phyloP scores from a whole-genome alignment of 202 grass and related monocot genomes.

The Carex sylvatica region DNA sequence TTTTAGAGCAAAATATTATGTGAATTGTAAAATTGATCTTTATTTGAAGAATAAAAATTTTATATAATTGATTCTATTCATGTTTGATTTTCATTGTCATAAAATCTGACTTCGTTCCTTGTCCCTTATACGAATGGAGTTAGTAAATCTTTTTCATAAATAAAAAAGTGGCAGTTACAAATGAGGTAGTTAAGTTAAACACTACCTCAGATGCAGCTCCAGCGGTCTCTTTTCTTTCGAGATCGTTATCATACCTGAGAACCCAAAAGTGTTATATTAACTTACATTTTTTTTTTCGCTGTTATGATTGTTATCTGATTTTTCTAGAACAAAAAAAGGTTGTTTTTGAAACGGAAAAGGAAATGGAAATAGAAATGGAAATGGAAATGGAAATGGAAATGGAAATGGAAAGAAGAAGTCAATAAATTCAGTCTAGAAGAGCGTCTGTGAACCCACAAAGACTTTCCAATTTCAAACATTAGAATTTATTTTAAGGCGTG shows the following conservation, averaged over 20 bases:
- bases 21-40: too few relatives aligned
- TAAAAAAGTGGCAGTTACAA: neutral
- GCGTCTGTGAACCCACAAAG: neutral
- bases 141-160: neutral
- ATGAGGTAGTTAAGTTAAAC: neutral
- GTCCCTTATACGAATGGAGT: too few relatives aligned
- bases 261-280: neutral
- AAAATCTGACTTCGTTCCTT: too few relatives aligned
- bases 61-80: too few relatives aligned
- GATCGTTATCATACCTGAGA: neutral
- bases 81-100: too few relatives aligned
- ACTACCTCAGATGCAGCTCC: neutral
- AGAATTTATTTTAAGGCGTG: neutral
- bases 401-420: neutral
- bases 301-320: neutral
- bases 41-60: too few relatives aligned
- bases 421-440: neutral
- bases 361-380: neutral
- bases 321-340: neutral
- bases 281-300: too few relatives aligned
- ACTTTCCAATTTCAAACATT: conserved; percentile 3
- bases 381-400: neutral
- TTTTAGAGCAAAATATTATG: too few relatives aligned
- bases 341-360: conserved; percentile 6
- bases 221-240: neutral